Conservation (phyloP, 2,329 filamentous ascomycete species). For the Blastomyces silverae region DNA sequence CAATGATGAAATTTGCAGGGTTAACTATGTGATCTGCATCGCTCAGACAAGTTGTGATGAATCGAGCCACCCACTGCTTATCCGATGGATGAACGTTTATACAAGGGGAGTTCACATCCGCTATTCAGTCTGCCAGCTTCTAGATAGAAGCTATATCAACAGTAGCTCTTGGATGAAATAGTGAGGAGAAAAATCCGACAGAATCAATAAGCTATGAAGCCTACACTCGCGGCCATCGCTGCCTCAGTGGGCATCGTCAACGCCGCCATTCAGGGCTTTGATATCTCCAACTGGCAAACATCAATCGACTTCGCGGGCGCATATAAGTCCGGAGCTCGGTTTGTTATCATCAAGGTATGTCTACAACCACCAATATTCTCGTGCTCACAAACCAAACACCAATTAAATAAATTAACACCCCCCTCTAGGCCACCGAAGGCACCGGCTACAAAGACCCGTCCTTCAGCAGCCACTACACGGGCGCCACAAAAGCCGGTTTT, state of each 20-base stretch:
- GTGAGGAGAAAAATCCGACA: background rate
- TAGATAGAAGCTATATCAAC: background rate
- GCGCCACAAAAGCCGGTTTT: constrained; percentile 47
- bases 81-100: background rate
- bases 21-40: background rate
- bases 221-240: background rate
- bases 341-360: constrained; percentile 43
- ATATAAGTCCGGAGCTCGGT: constrained; percentile 38
- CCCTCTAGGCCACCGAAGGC: constrained; percentile 47
- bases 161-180: background rate
- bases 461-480: constrained; percentile 47
- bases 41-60: background rate
- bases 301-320: constrained; percentile 37
- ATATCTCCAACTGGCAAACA: constrained; percentile 40
- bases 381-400: background rate
- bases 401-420: background rate
- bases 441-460: constrained; percentile 41
- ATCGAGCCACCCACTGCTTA: background rate
- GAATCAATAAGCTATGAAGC: constrained; percentile 4
- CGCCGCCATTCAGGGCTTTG: constrained; percentile 39
- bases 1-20: background rate
- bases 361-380: too few species aligned
- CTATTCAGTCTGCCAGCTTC: background rate
- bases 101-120: background rate
- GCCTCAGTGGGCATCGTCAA: constrained; percentile 12